Evolutionary conservation across 2,329 filamentous ascomycete species (phyloP), one percentile per base, ranked within the genome.

Genomic region (Pyrenochaeta sp.): DNA sequence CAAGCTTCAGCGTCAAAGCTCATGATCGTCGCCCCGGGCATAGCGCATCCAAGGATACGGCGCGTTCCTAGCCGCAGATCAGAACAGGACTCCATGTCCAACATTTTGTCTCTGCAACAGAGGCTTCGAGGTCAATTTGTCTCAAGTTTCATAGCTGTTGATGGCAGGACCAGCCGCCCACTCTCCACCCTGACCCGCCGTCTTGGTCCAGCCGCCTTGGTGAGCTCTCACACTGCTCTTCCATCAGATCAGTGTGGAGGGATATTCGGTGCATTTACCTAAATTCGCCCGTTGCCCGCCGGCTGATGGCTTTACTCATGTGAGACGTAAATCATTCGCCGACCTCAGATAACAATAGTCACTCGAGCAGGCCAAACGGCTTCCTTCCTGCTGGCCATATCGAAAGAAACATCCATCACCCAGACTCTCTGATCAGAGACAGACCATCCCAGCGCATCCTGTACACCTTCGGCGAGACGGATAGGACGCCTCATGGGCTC

Each of bases 1-100:
- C 49, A 42, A 56, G 60, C 56, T 53, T 54, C 53, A 55, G 58
- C 59, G 63, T 66, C 68, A 56, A 66, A 64, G 60, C 63, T 60
- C 55, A 56, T 58, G 64, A 61, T 66, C 61, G 57, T 58, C 62
- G 63, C 61, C 58, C 66, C 60, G 53, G 64, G 52, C 45, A 66
- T 59, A 50, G 54, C 54, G 43, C 32, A 17, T 18, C 51, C 54
- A 49, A 48, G 48, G 52, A 50, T 21, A 47, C 49, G 45, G 54
- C 54, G 54, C 49, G 51, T 58, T 42, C 51, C 55, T 57, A 57
- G 60, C 49, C 58, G 67, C 64, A 65, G 64, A 72, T 72, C 67
- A 55, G 55, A 39, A 14, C 39, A 14, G 23, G 36, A 53, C 51
- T 52, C 44, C 47, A 44, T 43, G 41, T 41, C 52, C 53, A 42